These are phyloP conservation scores for Euphorbia schlechtendalii DNA, from an alignment of 441 rosid genomes.

Conservation along the genomic window DNA sequence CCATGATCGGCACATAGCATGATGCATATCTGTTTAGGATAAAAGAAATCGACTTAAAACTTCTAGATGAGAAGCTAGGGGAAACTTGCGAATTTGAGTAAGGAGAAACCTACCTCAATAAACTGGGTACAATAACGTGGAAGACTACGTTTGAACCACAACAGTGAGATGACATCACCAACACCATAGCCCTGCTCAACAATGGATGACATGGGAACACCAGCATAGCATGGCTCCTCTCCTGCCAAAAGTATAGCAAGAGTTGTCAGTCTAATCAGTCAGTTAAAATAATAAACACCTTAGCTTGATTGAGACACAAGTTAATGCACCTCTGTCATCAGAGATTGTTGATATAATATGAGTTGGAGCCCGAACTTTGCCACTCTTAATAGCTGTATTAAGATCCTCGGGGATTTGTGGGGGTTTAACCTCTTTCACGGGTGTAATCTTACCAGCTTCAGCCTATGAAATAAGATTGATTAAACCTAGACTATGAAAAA, in stretches of 20 bases:
- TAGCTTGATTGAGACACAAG: constrained; percentile 2
- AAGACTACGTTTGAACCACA: constrained; percentile 98
- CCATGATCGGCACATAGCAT: constrained; percentile 98
- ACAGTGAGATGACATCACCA: constrained; percentile 90
- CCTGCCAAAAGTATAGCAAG: constrained; percentile 36
- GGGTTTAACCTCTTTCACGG: constrained; percentile 70
- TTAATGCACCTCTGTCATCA: constrained; percentile 75
- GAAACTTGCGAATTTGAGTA: neutral
- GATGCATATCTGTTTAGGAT: constrained; percentile 67
- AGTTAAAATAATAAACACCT: constrained; percentile 8
- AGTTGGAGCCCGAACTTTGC: constrained; percentile 95
- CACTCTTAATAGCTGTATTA: constrained; percentile 78
- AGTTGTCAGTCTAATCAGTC: constrained; percentile 6
- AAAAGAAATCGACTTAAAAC: constrained; percentile 2
- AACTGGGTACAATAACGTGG: constrained; percentile 90
- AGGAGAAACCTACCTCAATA: constrained; percentile 54
- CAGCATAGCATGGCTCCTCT: constrained; percentile 96
- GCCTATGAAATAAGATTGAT: constrained; percentile 32
- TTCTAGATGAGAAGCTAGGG: no score
- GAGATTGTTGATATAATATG: constrained; percentile 93
- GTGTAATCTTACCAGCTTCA: constrained; percentile 62
- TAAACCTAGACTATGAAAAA: constrained; percentile 1
- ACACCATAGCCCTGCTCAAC: constrained; percentile 84
- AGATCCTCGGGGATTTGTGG: constrained; percentile 97
- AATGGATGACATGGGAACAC: constrained; percentile 95